A percentile compares a stretch with the other conserved stretches of the same genome.
phyloP scores from a whole-genome alignment of 805 yeast species.

The Helenozyma rhizophorensis region DNA sequence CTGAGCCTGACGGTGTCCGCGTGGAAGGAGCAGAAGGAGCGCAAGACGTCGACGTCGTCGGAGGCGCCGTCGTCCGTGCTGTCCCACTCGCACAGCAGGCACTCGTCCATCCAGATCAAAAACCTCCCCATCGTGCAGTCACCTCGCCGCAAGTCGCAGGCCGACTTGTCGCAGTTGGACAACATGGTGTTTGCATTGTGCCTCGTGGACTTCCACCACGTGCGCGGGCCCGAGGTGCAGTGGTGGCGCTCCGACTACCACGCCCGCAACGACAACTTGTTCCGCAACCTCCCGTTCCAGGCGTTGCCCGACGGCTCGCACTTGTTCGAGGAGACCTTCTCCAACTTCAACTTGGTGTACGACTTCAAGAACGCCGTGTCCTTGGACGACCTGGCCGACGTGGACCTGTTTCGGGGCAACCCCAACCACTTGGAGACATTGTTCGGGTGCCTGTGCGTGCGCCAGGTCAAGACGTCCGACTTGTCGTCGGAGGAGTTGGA shows the following conservation, averaged over 20 bases:
- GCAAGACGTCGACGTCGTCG: no score
- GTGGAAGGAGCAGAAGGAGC: no score
- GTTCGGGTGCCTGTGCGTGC: constrained; percentile 93
- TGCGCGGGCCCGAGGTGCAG: constrained; percentile 91
- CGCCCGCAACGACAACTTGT: constrained; percentile 40
- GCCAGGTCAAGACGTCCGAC: constrained; percentile 68
- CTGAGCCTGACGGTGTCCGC: constrained; percentile 4
- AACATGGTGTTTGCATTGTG: constrained; percentile 74
- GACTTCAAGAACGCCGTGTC: constrained; percentile 48
- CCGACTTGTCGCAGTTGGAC: constrained; percentile 18
- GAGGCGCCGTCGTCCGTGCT: neutral
- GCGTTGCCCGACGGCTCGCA: constrained; percentile 97
- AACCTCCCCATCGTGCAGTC: constrained; percentile 30
- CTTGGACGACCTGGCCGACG: constrained; percentile 40
- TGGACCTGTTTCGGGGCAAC: constrained; percentile 31
- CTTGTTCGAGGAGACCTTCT: constrained; percentile 86
- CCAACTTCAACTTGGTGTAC: constrained; percentile 79
- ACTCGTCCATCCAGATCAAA: constrained; percentile 30
- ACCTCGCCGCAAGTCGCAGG: constrained; percentile 20
- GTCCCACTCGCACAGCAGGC: constrained; percentile 4
- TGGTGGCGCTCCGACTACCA: constrained; percentile 64
- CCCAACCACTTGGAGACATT: constrained; percentile 53
- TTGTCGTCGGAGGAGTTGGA: constrained; percentile 42
- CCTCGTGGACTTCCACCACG: constrained; percentile 88
- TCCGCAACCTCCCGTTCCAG: constrained; percentile 91